Evolutionary conservation across 2,329 filamentous ascomycete species (phyloP), one percentile per base, ranked within the genome.

Genomic region (Microsporum canis): DNA sequence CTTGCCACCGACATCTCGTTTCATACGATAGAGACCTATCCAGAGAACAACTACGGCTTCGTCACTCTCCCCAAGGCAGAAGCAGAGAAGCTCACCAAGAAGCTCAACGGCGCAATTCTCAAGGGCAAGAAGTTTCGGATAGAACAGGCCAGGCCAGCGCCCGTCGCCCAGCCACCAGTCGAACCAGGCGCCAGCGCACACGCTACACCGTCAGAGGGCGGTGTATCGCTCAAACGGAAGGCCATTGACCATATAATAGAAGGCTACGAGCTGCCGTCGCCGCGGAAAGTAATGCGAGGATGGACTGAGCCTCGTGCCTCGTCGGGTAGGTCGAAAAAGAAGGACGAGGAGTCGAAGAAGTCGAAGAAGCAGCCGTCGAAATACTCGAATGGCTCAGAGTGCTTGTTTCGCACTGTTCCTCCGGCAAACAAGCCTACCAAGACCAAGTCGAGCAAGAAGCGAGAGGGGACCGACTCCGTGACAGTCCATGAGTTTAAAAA

Each of bases 401-500:
- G 91, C 66, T 77, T 96, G 14, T 90, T 97, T 76, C 92, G 91
- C 74, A 88, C 89, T 1, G 84, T 85, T 61, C 71, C 96, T 36
- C 85, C 84, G n/a, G 84, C 86, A 2, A 82, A 81, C 68, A 69
- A 73, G 64, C 57, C 64, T 7, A 65, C 68, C 12, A 63, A 63
- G 17, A 51, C 47, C 29, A 60, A 64, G 27, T 62, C 63, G 38
- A 59, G 63, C 14, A 75, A 74, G 56, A 88, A 79, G 64, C 79
- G 80, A 66, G 80, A 80, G 53, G 79, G 78, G 27, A 83, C 88
- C 62, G 80, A 86, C 1, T 29, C 88, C 63, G 80, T 87, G 1
- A 38, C 89, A 3, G 81, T 97, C 2, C 91, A 97, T 73, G 94
- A 99, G 71, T 97, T 96, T 70, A 84, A 88, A 67, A 91, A 90